These are phyloP conservation scores for Hymenoscyphus fraxineus DNA, from an alignment of 2,329 filamentous ascomycete genomes.

Conservation along the genomic window DNA sequence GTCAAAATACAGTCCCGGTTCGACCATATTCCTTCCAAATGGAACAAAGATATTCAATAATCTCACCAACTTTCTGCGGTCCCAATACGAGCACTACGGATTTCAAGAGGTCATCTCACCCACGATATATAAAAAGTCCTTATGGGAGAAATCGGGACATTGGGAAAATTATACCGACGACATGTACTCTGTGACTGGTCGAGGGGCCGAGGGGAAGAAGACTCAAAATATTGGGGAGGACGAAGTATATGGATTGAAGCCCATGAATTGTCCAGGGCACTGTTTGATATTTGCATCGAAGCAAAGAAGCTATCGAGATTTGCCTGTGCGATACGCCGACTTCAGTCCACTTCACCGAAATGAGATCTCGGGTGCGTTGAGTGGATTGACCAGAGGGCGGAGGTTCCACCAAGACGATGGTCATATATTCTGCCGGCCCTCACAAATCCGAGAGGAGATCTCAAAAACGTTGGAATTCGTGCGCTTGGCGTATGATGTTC, in stretches of 20 bases:
- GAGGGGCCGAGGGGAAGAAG: constrained; percentile 31
- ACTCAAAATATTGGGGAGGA: constrained; percentile 49
- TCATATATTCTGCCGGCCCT: constrained; percentile 81
- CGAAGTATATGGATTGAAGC: constrained; percentile 78
- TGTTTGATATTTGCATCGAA: constrained; percentile 77
- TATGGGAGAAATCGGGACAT: constrained; percentile 84
- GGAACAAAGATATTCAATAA: constrained; percentile 81
- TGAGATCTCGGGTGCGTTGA: constrained; percentile 76
- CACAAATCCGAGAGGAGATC: constrained; percentile 73
- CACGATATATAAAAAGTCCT: constrained; percentile 82
- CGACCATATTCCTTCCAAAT: constrained; percentile 78
- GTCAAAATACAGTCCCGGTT: constrained; percentile 77
- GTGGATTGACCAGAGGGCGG: constrained; percentile 76
- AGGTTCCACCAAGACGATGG: constrained; percentile 89
- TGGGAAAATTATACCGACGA: constrained; percentile 88
- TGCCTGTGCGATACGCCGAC: constrained; percentile 81
- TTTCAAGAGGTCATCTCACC: constrained; percentile 88
- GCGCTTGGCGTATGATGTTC: constrained; percentile 64
- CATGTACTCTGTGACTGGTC: constrained; percentile 77
- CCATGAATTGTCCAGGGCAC: constrained; percentile 91
- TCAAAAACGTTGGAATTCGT: constrained; percentile 71
- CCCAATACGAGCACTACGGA: constrained; percentile 79
- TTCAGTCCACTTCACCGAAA: constrained; percentile 86
- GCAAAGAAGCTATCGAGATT: constrained; percentile 70
- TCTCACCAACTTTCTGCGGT: constrained; percentile 74